phyloP scores from a whole-genome alignment of 495 filamentous ascomycete species.

The Parathielavia appendiculata region DNA sequence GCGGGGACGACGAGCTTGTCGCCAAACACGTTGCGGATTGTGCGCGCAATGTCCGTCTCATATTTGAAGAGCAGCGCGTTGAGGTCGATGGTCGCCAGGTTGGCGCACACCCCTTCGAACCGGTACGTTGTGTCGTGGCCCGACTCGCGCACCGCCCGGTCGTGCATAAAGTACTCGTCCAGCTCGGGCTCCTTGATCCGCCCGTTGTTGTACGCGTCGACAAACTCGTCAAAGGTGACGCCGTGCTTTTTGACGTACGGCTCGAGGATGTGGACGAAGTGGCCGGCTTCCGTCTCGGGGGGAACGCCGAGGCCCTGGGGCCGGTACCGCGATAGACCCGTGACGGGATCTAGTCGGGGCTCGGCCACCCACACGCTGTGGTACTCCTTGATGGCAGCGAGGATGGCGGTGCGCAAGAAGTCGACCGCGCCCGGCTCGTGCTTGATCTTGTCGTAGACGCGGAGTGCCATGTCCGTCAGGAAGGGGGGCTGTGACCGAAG shows the following conservation, averaged over 20 bases:
- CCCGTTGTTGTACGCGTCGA: conserved; percentile 75
- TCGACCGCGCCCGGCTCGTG: conserved; percentile 68
- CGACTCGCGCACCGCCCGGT: conserved; percentile 91
- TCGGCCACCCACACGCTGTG: conserved; percentile 80
- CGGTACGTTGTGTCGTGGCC: conserved; percentile 95
- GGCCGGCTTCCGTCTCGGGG: conserved; percentile 84
- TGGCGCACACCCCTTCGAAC: conserved; percentile 77
- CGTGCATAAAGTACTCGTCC: conserved; percentile 92
- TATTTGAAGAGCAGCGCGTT: conserved; percentile 95
- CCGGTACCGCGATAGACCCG: conserved; percentile 85
- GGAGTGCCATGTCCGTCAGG: conserved; percentile 92
- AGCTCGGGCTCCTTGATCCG: conserved; percentile 78
- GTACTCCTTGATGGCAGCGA: conserved; percentile 97
- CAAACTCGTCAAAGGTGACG: conserved; percentile 76
- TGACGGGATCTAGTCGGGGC: conserved; percentile 71
- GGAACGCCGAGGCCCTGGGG: conserved; percentile 87
- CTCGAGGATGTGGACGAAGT: conserved; percentile 79
- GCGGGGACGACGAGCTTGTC: conserved; percentile 71
- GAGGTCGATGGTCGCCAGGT: conserved; percentile 88
- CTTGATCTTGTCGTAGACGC: conserved; percentile 82
- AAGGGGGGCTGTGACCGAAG: conserved; percentile 92
- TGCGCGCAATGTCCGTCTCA: conserved; percentile 81
- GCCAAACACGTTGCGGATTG: conserved; percentile 74
- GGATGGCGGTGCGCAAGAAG: conserved; percentile 68
- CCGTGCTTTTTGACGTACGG: conserved; percentile 83